Evolutionary conservation across 148 eudicot genomes (phyloP).

Genomic region (Rhododendron vialii): DNA sequence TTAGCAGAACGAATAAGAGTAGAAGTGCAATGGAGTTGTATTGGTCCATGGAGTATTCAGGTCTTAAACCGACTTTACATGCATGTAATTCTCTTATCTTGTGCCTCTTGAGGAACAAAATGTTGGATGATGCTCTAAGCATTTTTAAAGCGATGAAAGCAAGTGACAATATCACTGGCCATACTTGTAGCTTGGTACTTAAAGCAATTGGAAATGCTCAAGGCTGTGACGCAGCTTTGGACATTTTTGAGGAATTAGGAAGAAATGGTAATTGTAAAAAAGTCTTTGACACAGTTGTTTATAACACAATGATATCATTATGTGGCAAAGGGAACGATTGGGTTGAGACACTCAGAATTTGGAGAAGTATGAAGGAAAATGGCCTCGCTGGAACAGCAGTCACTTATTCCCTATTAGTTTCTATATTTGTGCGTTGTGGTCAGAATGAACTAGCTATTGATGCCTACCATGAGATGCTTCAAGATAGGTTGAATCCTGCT

Average conservation of each 20-base stretch:
- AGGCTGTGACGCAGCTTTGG: slow-evolving; percentile 34
- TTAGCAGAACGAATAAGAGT: slow-evolving; percentile 44
- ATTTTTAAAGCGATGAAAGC: slow-evolving; percentile 39
- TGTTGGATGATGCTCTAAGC: slow-evolving; percentile 35
- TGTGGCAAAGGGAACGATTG: slow-evolving; percentile 47
- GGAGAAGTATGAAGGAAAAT: slow-evolving; percentile 48
- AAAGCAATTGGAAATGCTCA: slow-evolving; percentile 38
- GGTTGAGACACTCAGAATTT: slow-evolving; percentile 37
- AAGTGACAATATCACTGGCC: slow-evolving; percentile 33
- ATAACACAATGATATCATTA: slow-evolving; percentile 52
- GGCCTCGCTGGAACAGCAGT: slow-evolving; percentile 37
- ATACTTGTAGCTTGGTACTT: slow-evolving; percentile 51
- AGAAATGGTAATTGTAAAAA: slow-evolving; percentile 20
- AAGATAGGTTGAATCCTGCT: slow-evolving; percentile 31
- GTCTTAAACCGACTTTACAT: slow-evolving; percentile 42
- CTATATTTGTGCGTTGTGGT: slow-evolving; percentile 57
- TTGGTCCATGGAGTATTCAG: slow-evolving; percentile 42
- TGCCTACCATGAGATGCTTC: slow-evolving; percentile 53
- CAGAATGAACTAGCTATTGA: slow-evolving; percentile 53
- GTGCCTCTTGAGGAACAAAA: slow-evolving; percentile 41
- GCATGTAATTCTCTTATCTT: slow-evolving; percentile 63
- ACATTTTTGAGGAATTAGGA: slow-evolving; percentile 37
- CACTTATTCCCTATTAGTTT: slow-evolving; percentile 48
- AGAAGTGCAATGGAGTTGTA: slow-evolving; percentile 52
- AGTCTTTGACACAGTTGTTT: slow-evolving; percentile 45